Conservation (phyloP, 257 asterid genomes). For the Solanum arcanum region DNA sequence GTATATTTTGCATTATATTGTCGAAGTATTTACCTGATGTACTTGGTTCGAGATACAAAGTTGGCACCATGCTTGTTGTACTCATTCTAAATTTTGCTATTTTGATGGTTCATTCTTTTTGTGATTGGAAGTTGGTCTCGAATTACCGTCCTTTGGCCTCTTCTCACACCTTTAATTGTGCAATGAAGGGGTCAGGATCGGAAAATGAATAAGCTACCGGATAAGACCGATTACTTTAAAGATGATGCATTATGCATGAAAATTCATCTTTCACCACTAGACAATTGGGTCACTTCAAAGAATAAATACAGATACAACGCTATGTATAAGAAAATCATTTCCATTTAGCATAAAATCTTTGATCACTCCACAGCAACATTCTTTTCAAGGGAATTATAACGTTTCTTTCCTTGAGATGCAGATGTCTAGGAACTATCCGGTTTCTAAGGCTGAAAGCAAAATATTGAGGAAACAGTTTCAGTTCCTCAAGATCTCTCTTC, state of each 20-base stretch:
- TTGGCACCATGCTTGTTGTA: not conserved
- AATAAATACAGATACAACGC: not conserved
- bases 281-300: not conserved
- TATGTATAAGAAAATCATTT: not conserved
- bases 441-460: conserved; percentile 21
- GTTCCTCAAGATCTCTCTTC: conserved; percentile 11
- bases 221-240: not conserved
- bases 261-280: not conserved
- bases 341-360: conserved; percentile 23
- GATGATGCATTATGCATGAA: not conserved
- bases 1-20: not conserved
- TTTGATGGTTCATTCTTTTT: not conserved
- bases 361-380: conserved; percentile 21
- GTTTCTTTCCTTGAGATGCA: conserved; percentile 16
- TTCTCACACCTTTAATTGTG: not conserved
- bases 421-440: conserved; percentile 21
- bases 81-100: not conserved
- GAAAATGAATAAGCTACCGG: not conserved
- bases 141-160: not conserved
- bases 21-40: not conserved
- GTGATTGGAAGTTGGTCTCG: not conserved
- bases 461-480: conserved; percentile 20
- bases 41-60: too few species aligned
- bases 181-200: not conserved
- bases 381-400: conserved; percentile 6